A percentile compares a stretch with the other conserved stretches of the same genome.
Conservation (phyloP, 1,284 basidiomycete species). For the Coniophora puteana region DNA sequence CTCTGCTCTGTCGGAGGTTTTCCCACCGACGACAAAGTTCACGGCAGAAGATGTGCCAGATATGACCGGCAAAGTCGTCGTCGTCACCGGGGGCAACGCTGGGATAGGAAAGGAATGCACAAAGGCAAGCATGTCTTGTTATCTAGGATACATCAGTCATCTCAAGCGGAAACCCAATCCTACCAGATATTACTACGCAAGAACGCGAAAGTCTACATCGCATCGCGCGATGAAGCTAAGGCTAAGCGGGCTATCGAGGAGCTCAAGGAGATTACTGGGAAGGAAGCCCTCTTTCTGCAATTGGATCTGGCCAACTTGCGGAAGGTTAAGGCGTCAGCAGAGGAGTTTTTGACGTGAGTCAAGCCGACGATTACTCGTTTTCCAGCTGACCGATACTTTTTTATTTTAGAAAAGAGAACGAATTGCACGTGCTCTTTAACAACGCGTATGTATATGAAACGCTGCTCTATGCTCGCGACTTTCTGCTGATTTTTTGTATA, state of each 20-base stretch:
- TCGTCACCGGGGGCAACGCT: conserved; percentile 39
- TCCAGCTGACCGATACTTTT: not conserved
- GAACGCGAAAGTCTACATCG: conserved; percentile 63
- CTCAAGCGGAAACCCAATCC: not conserved
- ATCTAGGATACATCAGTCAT: no score
- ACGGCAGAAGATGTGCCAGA: conserved; percentile 46
- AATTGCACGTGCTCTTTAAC: conserved; percentile 50
- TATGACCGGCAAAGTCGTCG: conserved; percentile 40
- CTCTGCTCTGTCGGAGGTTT: conserved; percentile 17
- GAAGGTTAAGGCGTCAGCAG: conserved; percentile 44
- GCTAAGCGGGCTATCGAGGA: conserved; percentile 46
- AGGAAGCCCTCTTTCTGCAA: conserved; percentile 46
- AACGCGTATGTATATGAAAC: conserved; percentile 45
- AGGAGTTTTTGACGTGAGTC: conserved; percentile 35
- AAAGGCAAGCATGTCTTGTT: conserved; percentile 13
- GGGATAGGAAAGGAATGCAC: conserved; percentile 42
- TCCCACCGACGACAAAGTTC: conserved; percentile 43
- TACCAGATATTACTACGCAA: conserved; percentile 40
- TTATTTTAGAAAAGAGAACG: conserved; percentile 35
- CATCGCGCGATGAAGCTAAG: conserved; percentile 42
- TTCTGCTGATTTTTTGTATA: no score
- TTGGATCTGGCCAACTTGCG: conserved; percentile 57
- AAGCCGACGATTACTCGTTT: not conserved
- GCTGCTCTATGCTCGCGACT: no score
- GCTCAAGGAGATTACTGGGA: conserved; percentile 39